Conservation (phyloP, 805 yeast genomes). For the Myxozyma vanderwaltii region DNA sequence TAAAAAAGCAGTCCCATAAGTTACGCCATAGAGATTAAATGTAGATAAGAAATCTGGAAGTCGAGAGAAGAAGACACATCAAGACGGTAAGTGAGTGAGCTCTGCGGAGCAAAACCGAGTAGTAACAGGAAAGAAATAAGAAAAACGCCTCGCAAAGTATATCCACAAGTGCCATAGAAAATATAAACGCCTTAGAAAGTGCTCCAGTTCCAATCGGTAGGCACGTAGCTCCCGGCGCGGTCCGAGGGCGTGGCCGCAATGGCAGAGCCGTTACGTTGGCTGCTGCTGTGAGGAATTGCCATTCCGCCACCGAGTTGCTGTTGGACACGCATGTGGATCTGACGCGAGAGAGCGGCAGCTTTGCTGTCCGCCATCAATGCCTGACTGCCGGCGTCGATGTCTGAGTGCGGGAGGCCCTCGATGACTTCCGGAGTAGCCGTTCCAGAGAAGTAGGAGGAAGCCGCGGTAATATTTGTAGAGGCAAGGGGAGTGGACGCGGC, state of each 20-base stretch:
- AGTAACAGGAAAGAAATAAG: not conserved
- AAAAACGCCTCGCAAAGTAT: not conserved
- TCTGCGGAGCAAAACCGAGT: not conserved
- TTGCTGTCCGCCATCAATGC: not conserved
- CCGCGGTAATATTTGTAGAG: not conserved
- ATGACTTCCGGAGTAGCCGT: slow-evolving; percentile 7
- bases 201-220: slow-evolving; percentile 39
- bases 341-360: slow-evolving; percentile 14
- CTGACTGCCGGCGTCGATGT: not conserved
- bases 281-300: slow-evolving; percentile 3
- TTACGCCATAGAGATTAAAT: not conserved
- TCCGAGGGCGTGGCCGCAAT: slow-evolving; percentile 24
- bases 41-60: not conserved
- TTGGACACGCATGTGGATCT: slow-evolving; percentile 20
- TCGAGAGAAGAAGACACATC: too few species aligned
- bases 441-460: slow-evolving; percentile 7
- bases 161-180: not conserved
- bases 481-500: slow-evolving; percentile 1
- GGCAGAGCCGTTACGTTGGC: not conserved
- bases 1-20: too few species aligned
- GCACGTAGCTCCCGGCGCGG: slow-evolving; percentile 34
- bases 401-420: slow-evolving; percentile 6
- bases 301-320: slow-evolving; percentile 24
- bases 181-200: slow-evolving; percentile 31
- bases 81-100: too few species aligned